Evolutionary conservation across 2,329 filamentous ascomycete species (phyloP), one percentile per base, ranked within the genome.

Genomic region (Aspergillus oerlinghausenensis): DNA sequence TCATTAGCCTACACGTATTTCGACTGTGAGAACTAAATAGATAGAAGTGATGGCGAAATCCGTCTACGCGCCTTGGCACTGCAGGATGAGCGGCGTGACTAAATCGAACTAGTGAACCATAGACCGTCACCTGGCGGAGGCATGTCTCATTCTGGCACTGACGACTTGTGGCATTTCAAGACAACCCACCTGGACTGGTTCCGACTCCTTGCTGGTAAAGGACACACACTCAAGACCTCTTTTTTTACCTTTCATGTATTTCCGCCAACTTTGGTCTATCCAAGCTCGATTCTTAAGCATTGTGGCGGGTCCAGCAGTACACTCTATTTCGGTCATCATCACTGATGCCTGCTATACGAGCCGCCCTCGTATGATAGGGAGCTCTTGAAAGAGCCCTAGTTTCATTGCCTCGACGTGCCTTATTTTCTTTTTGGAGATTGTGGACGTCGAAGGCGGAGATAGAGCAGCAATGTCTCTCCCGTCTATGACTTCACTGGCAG

Each of bases 141-240:
- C 43, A 26, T 47, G 43, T 47, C 43, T 47, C 43, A 47, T 47
- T 25, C 11, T 47, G 21, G 21, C 43, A 26, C 21, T 7, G 43
- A 47, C 43, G 23, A 47, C 43, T 25, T 47, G 23, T 50, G 23
- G 38, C 35, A 53, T 50, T 49, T 40, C 51, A 49, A 54, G 56
- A 49, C 49, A 58, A 56, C 51, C 47, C 56, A 52, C 55, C 55
- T 64, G 55, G 43, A 53, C 61, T 63, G 62, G 61, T n/a, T 61
- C 59, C 58, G 57, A 55, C 55, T 63, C 59, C 62, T 65, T 63
- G 60, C 62, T 64, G 61, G 62, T 50, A 60, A 62, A 60, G 62
- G 59, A 59, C 23, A 50, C 40, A n/a, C 43, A 51, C 19, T 55
- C 8, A 17, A 4, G 21, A 28, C 4, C 19, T 25, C 21, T 25